Percentiles rank a stretch among this genome's conserved stretches.
Evolutionary conservation across 768 basidiomycete genomes (phyloP).

Genomic region (Tremella mesenterica): DNA sequence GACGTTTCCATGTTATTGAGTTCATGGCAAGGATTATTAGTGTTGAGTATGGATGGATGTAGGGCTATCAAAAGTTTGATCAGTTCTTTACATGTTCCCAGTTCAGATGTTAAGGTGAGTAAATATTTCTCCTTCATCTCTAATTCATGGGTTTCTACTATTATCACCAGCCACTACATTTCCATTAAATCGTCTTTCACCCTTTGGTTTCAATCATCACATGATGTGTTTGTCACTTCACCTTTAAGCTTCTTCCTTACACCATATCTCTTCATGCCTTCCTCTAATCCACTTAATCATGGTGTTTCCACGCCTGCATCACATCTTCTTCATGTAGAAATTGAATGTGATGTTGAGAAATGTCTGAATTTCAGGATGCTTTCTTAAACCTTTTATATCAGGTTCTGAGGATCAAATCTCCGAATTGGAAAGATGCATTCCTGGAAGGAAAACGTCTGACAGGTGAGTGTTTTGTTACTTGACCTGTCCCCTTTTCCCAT

Average conservation of each 20-base stretch:
- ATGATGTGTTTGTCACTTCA: too few species aligned
- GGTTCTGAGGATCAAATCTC: slow-evolving; percentile 78
- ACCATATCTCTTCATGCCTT: too few species aligned
- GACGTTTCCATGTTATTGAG: slow-evolving; percentile 75
- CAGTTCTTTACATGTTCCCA: slow-evolving; percentile 78
- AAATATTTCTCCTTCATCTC: neutral
- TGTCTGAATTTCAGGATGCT: slow-evolving; percentile 57
- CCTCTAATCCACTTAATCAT: too few species aligned
- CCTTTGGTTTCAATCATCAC: too few species aligned
- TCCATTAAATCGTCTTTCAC: too few species aligned
- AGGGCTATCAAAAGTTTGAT: slow-evolving; percentile 74
- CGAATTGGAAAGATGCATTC: slow-evolving; percentile 88
- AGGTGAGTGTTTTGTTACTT: slow-evolving; percentile 56
- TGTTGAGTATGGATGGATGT: slow-evolving; percentile 84
- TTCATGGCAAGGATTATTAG: slow-evolving; percentile 91
- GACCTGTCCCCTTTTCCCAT: too few species aligned
- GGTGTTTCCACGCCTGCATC: too few species aligned
- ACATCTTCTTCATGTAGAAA: neutral
- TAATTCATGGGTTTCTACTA: neutral
- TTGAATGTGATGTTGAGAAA: neutral
- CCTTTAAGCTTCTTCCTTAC: too few species aligned
- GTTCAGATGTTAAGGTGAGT: slow-evolving; percentile 70
- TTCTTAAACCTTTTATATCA: slow-evolving; percentile 91
- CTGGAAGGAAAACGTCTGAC: slow-evolving; percentile 80
- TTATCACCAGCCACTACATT: too few species aligned